Evolutionary conservation across 768 basidiomycete genomes (phyloP).

Genomic region (Lactarius indigo): DNA sequence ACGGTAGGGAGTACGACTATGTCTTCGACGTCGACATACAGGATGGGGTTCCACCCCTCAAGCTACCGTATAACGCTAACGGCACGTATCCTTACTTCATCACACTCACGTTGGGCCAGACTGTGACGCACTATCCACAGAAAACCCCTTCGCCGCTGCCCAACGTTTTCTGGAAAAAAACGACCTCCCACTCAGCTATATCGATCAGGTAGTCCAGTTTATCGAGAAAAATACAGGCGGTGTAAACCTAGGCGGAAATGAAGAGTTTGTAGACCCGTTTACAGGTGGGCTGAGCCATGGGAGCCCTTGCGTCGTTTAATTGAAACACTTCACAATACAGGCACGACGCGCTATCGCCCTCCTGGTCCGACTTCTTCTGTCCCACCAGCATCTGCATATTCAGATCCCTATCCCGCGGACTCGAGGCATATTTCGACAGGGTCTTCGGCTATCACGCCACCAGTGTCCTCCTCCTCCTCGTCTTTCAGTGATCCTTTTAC

Average conservation of each 20-base stretch:
- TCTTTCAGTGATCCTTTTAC: slow-evolving; percentile 25
- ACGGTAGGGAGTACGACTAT: slow-evolving; percentile 96
- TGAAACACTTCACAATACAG: slow-evolving; percentile 21
- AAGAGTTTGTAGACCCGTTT: slow-evolving; percentile 82
- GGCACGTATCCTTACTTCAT: slow-evolving; percentile 44
- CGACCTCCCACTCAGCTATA: slow-evolving; percentile 75
- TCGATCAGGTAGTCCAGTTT: slow-evolving; percentile 89
- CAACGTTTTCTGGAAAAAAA: slow-evolving; percentile 82
- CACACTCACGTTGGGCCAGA: not conserved
- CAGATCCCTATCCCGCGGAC: slow-evolving; percentile 72
- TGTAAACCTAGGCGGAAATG: slow-evolving; percentile 58
- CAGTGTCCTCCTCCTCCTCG: slow-evolving; percentile 32
- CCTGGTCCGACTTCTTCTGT: slow-evolving; percentile 32
- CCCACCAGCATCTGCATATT: slow-evolving; percentile 37
- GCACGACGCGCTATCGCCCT: slow-evolving; percentile 35
- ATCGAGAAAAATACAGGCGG: slow-evolving; percentile 90
- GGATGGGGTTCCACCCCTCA: slow-evolving; percentile 88
- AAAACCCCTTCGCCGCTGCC: slow-evolving; percentile 88
- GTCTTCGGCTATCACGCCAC: slow-evolving; percentile 32
- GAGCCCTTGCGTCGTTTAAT: not conserved
- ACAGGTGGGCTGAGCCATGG: slow-evolving; percentile 53
- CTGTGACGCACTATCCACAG: slow-evolving; percentile 38
- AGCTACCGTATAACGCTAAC: slow-evolving; percentile 87
- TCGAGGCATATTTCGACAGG: slow-evolving; percentile 51
- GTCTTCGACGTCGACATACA: slow-evolving; percentile 98